Conservation (phyloP, 768 basidiomycete species). For the Mycena vitilis region DNA sequence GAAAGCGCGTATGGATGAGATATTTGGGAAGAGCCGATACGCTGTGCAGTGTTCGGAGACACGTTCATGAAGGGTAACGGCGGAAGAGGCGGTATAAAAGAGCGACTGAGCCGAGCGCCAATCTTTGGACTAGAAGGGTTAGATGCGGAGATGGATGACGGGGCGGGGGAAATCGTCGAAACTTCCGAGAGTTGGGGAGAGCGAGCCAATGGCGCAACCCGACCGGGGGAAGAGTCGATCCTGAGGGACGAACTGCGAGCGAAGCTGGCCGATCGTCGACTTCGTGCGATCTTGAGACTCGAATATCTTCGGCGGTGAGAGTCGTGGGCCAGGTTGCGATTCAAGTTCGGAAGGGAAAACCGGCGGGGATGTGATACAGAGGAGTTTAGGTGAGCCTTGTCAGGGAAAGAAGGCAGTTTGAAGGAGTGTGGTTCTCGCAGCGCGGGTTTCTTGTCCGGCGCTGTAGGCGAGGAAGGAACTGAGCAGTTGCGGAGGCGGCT, state of each 20-base stretch:
- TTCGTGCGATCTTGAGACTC: slow-evolving; percentile 41
- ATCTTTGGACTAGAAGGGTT: slow-evolving; percentile 26
- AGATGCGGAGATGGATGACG: slow-evolving; percentile 19
- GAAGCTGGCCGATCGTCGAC: slow-evolving; percentile 35
- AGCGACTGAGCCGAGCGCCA: slow-evolving; percentile 29
- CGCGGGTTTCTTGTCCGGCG: slow-evolving; percentile 7
- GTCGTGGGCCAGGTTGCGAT: slow-evolving; percentile 34
- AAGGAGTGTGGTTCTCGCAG: slow-evolving; percentile 34
- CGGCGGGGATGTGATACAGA: slow-evolving; percentile 36
- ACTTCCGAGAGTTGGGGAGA: slow-evolving; percentile 28
- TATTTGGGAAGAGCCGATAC: slow-evolving; percentile 36
- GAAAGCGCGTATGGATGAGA: slow-evolving; percentile 47
- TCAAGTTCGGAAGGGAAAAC: slow-evolving; percentile 45
- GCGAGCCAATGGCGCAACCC: slow-evolving; percentile 37
- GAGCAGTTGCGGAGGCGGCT: slow-evolving; percentile 25
- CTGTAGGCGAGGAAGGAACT: slow-evolving; percentile 16
- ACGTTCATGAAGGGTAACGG: slow-evolving; percentile 27
- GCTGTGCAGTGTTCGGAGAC: slow-evolving; percentile 18
- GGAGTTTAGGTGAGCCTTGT: slow-evolving; percentile 32
- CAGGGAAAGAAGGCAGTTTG: slow-evolving; percentile 37
- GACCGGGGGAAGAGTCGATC: slow-evolving; percentile 32
- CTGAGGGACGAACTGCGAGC: slow-evolving; percentile 39
- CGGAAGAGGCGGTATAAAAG: slow-evolving; percentile 32
- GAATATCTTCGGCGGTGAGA: slow-evolving; percentile 39
- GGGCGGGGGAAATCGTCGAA: slow-evolving; percentile 11